Evolutionary conservation across 192 early-diverging fungal species (phyloP).

Genomic region (Dissophora ornata): DNA sequence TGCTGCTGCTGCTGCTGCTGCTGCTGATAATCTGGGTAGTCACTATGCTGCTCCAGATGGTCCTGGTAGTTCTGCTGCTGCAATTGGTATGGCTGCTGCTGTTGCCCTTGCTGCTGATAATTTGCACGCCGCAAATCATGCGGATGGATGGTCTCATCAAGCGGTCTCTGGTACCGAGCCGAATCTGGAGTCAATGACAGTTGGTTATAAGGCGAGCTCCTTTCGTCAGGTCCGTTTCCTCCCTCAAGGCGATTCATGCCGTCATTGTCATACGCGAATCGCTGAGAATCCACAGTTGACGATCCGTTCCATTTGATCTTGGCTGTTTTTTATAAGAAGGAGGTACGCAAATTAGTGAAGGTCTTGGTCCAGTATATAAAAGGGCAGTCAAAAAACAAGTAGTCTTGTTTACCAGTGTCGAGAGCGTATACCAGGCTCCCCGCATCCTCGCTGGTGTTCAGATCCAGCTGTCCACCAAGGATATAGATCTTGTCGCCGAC

Average conservation of each 20-base stretch:
- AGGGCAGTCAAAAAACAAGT: background rate
- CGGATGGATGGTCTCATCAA: conserved; percentile 1
- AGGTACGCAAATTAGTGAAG: too few species aligned
- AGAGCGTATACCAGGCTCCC: conserved; percentile 54
- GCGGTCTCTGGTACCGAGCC: background rate
- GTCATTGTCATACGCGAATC: conserved; percentile 16
- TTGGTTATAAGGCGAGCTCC: conserved; percentile 15
- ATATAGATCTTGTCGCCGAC: conserved; percentile 61
- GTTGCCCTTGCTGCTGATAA: conserved; percentile 4
- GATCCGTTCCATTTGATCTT: conserved; percentile 60
- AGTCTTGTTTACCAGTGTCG: conserved; percentile 59
- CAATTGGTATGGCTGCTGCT: background rate
- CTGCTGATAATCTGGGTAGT: too few species aligned
- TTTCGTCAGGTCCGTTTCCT: conserved; percentile 3
- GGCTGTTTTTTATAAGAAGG: conserved; percentile 31
- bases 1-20: conserved; percentile 28
- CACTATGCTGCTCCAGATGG: background rate
- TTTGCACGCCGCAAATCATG: background rate
- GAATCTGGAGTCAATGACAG: conserved; percentile 7
- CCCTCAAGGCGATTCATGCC: background rate
- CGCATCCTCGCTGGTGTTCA: conserved; percentile 59
- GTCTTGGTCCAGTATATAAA: too few species aligned
- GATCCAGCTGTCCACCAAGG: conserved; percentile 63
- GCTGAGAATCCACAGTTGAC: conserved; percentile 1
- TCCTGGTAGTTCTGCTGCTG: conserved; percentile 3